A percentile compares a stretch with the other conserved stretches of the same genome.
Evolutionary conservation across 495 filamentous ascomycete genomes (phyloP).

Genomic region (Aspergillus bridgeri): DNA sequence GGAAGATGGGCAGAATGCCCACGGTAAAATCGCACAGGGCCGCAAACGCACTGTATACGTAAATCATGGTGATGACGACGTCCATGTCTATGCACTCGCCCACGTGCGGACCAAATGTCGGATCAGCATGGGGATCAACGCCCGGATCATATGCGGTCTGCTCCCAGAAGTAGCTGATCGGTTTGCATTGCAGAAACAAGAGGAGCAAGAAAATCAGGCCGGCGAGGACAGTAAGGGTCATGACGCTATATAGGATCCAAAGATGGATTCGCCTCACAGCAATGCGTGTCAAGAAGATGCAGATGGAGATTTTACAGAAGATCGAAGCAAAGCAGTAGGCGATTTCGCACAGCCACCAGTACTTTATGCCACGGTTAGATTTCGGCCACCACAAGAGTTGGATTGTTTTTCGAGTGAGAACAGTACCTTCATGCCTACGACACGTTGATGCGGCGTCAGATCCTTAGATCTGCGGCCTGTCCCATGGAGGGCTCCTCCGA

Average conservation of each 20-base stretch:
- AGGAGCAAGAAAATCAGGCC: constrained; percentile 40
- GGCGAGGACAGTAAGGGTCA: constrained; percentile 31
- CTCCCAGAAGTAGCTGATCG: constrained; percentile 41
- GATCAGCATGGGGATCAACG: no score
- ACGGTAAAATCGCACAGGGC: constrained; percentile 42
- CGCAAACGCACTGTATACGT: constrained; percentile 41
- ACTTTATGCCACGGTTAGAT: constrained; percentile 17
- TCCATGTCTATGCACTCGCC: constrained; percentile 38
- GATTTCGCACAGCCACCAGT: constrained; percentile 44
- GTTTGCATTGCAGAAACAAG: constrained; percentile 43
- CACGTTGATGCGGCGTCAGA: constrained; percentile 24
- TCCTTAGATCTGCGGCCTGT: constrained; percentile 30
- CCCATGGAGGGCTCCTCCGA: constrained; percentile 36
- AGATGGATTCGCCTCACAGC: constrained; percentile 33
- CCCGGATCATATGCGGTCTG: constrained; percentile 23
- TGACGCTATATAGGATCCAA: constrained; percentile 37
- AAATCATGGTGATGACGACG: constrained; percentile 38
- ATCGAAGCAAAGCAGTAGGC: constrained; percentile 42
- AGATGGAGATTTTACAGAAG: constrained; percentile 42
- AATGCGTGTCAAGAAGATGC: constrained; percentile 46
- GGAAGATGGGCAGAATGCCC: constrained; percentile 38
- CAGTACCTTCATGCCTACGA: constrained; percentile 41
- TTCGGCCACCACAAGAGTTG: no score
- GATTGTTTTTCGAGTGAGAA: no score
- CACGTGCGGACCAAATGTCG: no score